Base-by-base conservation (phyloP, 192 early-diverging fungal genomes). In the Gonapodya sp. region DNA sequence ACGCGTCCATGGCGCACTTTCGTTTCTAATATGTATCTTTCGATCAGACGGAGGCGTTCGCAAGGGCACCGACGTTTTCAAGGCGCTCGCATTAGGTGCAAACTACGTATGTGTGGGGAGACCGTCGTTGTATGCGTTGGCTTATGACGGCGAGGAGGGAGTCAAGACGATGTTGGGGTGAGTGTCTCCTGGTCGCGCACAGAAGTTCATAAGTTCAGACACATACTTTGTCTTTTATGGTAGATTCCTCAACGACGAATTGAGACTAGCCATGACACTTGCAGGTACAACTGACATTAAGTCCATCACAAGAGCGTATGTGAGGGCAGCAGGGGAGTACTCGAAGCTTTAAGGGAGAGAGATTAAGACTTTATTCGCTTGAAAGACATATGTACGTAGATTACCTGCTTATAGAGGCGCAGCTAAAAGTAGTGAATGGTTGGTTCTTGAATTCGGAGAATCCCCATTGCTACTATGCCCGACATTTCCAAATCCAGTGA, bases 81-180 rank as follows among this genome's bases (percentile, higher is more conserved):
- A 85, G 73, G 84, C 84, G 1, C 72, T 85, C 73, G 84, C 84
- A 16, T 36, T 85, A 30, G 84, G 84, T 33, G 84, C 84, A 31
- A 80, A 35, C 1, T 80, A 31, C 14, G 84, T 85, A 0, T 78
- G 34, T 73, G 81, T 85, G 36, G 84, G 84, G 0, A 73, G 84
- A 34, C 84, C 84, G 31, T 30, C 35, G 0, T 77, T 85, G 18
- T 85, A 36, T 24, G 84, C 73, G 0, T 16, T 85, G n/a, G 79
- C 46, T 36, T 46, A 35, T 37, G 84, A 83, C 18, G 82, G 24
- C 31, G 1, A 34, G 18, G 84, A 18, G 31, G 75, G 75, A 16
- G 75, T 77, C 18, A 2, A 31, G 31, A 18, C 16, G 75, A 18
- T 77, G 18, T 31, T 77, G 8, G 75, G 30, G 75, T 77, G 75